Base-by-base conservation (phyloP, 495 filamentous ascomycete species). In the Penicillium paxilli region DNA sequence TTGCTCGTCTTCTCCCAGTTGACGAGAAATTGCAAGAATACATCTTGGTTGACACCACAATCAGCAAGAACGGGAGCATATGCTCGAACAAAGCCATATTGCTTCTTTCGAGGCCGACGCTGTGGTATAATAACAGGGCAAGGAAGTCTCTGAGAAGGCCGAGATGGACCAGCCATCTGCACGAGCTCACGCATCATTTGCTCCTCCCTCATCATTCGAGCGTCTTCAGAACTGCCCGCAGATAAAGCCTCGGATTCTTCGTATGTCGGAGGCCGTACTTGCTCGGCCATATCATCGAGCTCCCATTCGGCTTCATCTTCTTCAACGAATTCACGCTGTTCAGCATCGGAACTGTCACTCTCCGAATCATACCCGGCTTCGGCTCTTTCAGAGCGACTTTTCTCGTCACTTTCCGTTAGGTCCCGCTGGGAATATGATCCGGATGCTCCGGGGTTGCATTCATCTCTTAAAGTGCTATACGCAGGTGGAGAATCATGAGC, bases 51-150 rank as follows among this genome's bases (percentile, higher is more conserved):
- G 19, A 61, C 50, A 9, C 58, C 58, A 44, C 50, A 54, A 8
- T 57, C 47, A 8, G 37, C 33, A 9, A 61, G 46, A 0, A 61
- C 46, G 11, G 53, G 48, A 6, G 52, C 42, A 49, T 51, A 47
- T 19, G 45, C 55, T 21, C 50, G 56, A 1, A 58, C 57, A 41
- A 62, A 60, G 16, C 55, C 58, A 41, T 55, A 58, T 33, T 53
- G 46, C 33, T 64, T 64, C 32, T 56, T 52, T 51, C 54, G 40
- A 7, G 58, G 64, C 26, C 64, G 54, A 10, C 52, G 63, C 48
- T 69, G 54, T 44, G 64, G 59, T 46, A 69, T 62, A 47, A 63
- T 53, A 21, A 68, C 55, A 1, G 63, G 58, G 14, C 55, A 62
- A 12, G 63, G 55, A 24, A 69, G 30, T 11, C 19, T 46, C 54